Percentiles rank a stretch among this genome's conserved stretches.
These are phyloP conservation scores for Cairneyella variabilis DNA, from an alignment of 495 filamentous ascomycete genomes.

Conservation along the genomic window DNA sequence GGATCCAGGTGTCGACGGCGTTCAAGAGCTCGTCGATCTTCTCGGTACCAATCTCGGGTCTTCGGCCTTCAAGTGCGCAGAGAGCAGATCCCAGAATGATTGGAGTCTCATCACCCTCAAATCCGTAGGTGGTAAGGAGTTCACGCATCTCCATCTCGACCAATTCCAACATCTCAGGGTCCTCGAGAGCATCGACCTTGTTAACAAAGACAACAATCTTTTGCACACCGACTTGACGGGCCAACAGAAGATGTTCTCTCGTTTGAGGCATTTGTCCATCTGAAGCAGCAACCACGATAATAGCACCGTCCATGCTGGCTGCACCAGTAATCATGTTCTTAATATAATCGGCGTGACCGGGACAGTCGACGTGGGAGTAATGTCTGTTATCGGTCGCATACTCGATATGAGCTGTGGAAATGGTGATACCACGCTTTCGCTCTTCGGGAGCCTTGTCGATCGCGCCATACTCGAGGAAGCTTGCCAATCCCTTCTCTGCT, in stretches of 20 bases:
- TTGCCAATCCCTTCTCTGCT: constrained; percentile 86
- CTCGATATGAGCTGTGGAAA: constrained; percentile 97
- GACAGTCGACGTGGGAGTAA: constrained; percentile 99
- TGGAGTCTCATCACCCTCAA: constrained; percentile 96
- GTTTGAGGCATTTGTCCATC: constrained; percentile 99
- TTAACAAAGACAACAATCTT: constrained; percentile 99
- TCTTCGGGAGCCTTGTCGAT: constrained; percentile 99
- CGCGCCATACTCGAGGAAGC: constrained; percentile 91
- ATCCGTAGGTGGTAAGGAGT: constrained; percentile 84
- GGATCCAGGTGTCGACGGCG: constrained; percentile 95
- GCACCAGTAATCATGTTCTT: constrained; percentile 99
- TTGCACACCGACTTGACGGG: constrained; percentile 96
- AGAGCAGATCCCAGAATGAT: constrained; percentile 95
- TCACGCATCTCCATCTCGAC: constrained; percentile 99
- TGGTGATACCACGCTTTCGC: constrained; percentile 99
- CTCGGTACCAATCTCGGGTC: constrained; percentile 78
- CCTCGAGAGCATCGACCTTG: constrained; percentile 95
- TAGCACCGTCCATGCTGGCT: constrained; percentile 97
- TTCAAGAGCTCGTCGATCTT: constrained; percentile 85
- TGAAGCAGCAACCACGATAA: constrained; percentile 97
- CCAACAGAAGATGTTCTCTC: constrained; percentile 94
- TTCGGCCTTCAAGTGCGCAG: constrained; percentile 84
- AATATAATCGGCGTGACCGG: constrained; percentile 99
- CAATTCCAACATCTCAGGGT: constrained; percentile 98
- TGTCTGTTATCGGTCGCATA: constrained; percentile 88